phyloP scores from a whole-genome alignment of 306 rosid species.

The Lathyrus sativus region DNA sequence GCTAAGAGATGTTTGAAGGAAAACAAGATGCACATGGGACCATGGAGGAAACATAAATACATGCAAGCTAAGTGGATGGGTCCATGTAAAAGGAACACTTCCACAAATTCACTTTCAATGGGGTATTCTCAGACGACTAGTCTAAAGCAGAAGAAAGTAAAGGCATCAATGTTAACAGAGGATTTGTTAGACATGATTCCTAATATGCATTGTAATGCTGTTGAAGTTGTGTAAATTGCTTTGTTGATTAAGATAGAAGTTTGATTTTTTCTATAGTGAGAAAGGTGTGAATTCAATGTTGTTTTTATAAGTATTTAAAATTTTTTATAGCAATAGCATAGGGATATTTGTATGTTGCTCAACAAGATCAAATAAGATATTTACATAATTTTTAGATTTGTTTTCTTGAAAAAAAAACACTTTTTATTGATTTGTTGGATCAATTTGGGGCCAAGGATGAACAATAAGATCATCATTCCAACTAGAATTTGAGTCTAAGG shows the following conservation, averaged over 20 bases:
- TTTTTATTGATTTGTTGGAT: too few relatives aligned
- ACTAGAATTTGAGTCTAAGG: too few relatives aligned
- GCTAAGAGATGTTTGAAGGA: slow-evolving; percentile 77
- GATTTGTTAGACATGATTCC: slow-evolving; percentile 70
- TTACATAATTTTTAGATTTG: too few relatives aligned
- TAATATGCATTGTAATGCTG: slow-evolving; percentile 45
- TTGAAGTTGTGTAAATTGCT: slow-evolving; percentile 55
- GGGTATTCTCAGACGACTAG: slow-evolving; percentile 19
- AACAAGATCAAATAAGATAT: too few relatives aligned
- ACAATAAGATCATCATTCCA: too few relatives aligned
- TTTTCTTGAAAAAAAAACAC: too few relatives aligned
- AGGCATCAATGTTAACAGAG: slow-evolving; percentile 72
- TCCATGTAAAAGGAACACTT: slow-evolving; percentile 59
- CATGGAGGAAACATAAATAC: slow-evolving; percentile 83
- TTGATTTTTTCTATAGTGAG: too few relatives aligned
- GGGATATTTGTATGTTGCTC: too few relatives aligned
- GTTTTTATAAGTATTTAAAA: too few relatives aligned
- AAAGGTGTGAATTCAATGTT: too few relatives aligned
- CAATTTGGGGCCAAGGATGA: too few relatives aligned
- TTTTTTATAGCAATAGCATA: too few relatives aligned
- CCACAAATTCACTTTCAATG: slow-evolving; percentile 42
- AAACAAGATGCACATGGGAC: slow-evolving; percentile 81
- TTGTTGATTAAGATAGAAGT: background rate
- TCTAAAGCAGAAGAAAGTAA: slow-evolving; percentile 54
- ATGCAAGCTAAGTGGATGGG: slow-evolving; percentile 81